Base-by-base conservation (phyloP, 306 rosid species). In the Prunus fruticosa region DNA sequence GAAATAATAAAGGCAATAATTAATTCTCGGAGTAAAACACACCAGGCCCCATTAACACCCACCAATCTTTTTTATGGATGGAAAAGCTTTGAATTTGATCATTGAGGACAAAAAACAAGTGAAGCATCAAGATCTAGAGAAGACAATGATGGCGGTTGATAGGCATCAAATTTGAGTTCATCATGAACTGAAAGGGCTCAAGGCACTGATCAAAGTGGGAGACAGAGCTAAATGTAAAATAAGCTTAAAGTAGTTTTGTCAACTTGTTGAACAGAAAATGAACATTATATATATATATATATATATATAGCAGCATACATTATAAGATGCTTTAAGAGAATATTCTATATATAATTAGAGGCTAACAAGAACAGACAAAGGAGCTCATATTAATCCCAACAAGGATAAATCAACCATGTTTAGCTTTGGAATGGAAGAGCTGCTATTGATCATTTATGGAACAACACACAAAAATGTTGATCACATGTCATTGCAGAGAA, bases 91-190 rank as follows among this genome's bases (percentile, higher is more conserved):
- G 28, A 10, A 38, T 38, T 13, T n/a, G 61, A 49, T 56, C 14
- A 56, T 66, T 50, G 25, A 65, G 74, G 9, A 73, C 41, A 72
- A 66, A 57, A 71, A 64, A 45, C 75, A 65, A 65, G 70, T 64
- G 71, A 76, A 64, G 64, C 32, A 69, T 76, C 75, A 2, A 65
- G 57, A 27, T 65, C 80, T 46, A 75, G 50, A 38, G 12, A 70
- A 62, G 56, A 38, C 72, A 70, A 50, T 51, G 60, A 74, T 74
- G 19, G 32, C 10, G 18, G 62, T 5, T 56, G 15, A 51, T 23
- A 71, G 16, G 41, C 18, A 15, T 15, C 54, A 3, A 45, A 23
- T 73, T 61, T 43, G 43, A 61, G 67, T 57, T 72, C 22, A 25
- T 13, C 25, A 68, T 11, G n/a, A 11, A 12, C 30, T 41, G n/a